phyloP scores from a whole-genome alignment of 164 flowering plant genomes.

The Umbilicus rupestris region DNA sequence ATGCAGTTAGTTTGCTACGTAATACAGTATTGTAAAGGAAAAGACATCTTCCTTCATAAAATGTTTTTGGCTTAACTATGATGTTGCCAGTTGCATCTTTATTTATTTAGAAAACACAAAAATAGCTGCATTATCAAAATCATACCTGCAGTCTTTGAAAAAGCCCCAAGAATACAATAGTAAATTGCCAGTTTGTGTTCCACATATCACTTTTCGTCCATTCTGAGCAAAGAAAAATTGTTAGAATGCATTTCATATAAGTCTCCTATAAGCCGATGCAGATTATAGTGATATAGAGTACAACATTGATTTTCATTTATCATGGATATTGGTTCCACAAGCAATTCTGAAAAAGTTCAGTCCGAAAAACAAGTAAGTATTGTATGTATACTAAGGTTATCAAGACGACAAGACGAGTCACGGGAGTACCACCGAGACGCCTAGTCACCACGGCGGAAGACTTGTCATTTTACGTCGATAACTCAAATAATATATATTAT shows the following conservation, averaged over 20 bases:
- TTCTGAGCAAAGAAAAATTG: slow-evolving; percentile 52
- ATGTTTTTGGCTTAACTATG: no score
- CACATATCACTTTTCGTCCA: slow-evolving; percentile 87
- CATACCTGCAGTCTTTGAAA: slow-evolving; percentile 94
- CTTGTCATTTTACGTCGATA: no score
- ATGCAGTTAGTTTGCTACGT: neutral
- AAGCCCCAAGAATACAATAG: slow-evolving; percentile 88
- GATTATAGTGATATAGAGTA: neutral
- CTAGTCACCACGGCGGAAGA: no score
- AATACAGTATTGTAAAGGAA: neutral
- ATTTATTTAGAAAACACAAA: no score
- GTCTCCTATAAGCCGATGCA: neutral
- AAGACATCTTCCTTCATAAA: neutral
- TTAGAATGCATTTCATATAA: neutral
- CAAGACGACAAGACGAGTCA: no score
- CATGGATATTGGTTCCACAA: neutral
- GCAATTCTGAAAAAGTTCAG: neutral
- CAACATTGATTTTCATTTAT: no score
- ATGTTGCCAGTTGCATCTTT: no score
- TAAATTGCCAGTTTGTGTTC: slow-evolving; percentile 69
- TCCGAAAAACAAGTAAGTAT: neutral
- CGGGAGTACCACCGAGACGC: no score
- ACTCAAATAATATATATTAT: no score
- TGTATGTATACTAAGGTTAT: no score
- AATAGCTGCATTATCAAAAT: neutral